Conservation (phyloP, 2,329 filamentous ascomycete genomes). For the Paraphoma chrysanthemicola region DNA sequence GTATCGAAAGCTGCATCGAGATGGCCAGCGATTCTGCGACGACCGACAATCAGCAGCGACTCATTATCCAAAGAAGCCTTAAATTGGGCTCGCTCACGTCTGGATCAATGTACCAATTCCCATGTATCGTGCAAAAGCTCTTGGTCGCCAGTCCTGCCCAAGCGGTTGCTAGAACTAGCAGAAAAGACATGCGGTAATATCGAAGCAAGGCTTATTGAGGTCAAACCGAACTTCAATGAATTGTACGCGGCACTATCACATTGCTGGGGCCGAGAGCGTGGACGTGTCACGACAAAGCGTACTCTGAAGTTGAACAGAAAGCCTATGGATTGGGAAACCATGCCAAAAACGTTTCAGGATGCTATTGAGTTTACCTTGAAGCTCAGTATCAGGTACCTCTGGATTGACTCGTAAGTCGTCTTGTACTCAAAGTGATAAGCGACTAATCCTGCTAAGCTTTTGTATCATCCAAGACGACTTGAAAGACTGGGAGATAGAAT, state of each 20-base stretch:
- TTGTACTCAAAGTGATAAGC: too few species aligned
- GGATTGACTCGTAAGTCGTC: conserved; percentile 23
- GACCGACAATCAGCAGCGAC: background rate
- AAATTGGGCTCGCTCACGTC: background rate
- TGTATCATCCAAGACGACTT: conserved; percentile 20
- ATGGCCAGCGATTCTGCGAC: background rate
- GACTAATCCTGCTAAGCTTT: background rate
- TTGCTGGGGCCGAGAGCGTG: conserved; percentile 12
- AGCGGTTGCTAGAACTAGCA: background rate
- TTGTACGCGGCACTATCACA: background rate
- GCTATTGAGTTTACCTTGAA: conserved; percentile 7
- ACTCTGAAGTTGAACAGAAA: background rate
- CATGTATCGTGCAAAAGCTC: background rate
- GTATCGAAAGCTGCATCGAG: background rate
- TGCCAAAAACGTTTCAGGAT: conserved; percentile 12
- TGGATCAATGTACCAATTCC: background rate
- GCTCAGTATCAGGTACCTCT: conserved; percentile 26
- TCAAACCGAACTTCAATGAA: background rate
- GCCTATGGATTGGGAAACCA: conserved; percentile 5
- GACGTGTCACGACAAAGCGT: conserved; percentile 1
- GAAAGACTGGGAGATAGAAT: conserved; percentile 14
- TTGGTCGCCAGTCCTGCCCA: background rate
- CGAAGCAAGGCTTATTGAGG: background rate
- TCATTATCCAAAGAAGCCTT: background rate
- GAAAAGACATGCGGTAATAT: too few species aligned